Evolutionary conservation across 2,329 filamentous ascomycete species (phyloP).

Genomic region (Coniochaeta sp.): DNA sequence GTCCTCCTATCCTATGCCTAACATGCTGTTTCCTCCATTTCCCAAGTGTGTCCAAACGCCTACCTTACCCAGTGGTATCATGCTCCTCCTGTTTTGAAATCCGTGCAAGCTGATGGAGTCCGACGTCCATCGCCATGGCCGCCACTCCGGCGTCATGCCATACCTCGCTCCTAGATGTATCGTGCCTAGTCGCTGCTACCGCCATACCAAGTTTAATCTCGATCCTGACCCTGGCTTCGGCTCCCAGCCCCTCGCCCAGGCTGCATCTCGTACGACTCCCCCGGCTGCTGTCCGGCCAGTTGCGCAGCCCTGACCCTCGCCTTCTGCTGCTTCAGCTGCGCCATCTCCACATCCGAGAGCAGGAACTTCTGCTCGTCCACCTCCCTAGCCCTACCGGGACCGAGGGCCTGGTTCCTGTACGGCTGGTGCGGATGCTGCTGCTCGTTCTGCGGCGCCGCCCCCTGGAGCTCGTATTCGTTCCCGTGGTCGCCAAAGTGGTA

Average conservation of each 20-base stretch:
- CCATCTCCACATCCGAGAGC: slow-evolving; percentile 15
- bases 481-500: slow-evolving; percentile 12
- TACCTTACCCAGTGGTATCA: not conserved
- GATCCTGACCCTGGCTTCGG: not conserved
- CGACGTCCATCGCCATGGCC: not conserved
- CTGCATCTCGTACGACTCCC: slow-evolving; percentile 1
- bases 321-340: slow-evolving; percentile 12
- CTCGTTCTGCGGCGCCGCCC: slow-evolving; percentile 9
- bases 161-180: no score
- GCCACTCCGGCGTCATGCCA: not conserved
- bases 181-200: not conserved
- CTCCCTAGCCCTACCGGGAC: slow-evolving; percentile 5
- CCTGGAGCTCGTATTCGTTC: slow-evolving; percentile 17
- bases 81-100: not conserved
- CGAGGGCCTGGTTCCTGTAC: slow-evolving; percentile 7
- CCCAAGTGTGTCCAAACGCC: not conserved
- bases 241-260: not conserved
- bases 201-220: not conserved
- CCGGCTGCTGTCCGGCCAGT: not conserved
- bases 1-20: not conserved
- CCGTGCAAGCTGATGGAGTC: not conserved
- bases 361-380: slow-evolving; percentile 20
- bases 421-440: slow-evolving; percentile 13
- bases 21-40: not conserved
- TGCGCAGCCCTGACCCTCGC: slow-evolving; percentile 5